Conservation (phyloP, 768 basidiomycete species). For the Pleurotus tuoliensis region DNA sequence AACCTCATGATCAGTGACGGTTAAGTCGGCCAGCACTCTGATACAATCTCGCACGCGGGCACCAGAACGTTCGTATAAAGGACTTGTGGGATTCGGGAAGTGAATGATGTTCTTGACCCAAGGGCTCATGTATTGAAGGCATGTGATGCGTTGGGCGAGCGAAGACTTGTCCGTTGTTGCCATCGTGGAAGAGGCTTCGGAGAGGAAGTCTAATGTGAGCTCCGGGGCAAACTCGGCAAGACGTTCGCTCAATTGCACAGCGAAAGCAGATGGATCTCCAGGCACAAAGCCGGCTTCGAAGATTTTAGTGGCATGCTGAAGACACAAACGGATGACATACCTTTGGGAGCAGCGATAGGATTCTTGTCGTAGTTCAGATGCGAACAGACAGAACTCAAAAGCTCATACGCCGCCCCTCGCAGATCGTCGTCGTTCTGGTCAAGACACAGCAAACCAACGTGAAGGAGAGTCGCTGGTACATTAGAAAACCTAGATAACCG, state of each 20-base stretch:
- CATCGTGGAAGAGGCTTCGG: slow-evolving; percentile 76
- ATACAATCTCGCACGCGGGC: slow-evolving; percentile 78
- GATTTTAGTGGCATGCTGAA: neutral
- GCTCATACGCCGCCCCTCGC: slow-evolving; percentile 74
- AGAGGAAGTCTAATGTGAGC: slow-evolving; percentile 82
- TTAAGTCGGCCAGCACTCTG: slow-evolving; percentile 73
- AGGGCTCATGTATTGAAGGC: slow-evolving; percentile 79
- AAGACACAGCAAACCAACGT: slow-evolving; percentile 79
- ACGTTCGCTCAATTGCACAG: slow-evolving; percentile 63
- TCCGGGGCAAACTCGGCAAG: slow-evolving; percentile 74
- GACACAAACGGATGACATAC: slow-evolving; percentile 30
- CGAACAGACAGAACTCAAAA: slow-evolving; percentile 71
- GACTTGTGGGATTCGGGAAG: slow-evolving; percentile 65
- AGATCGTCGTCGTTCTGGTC: slow-evolving; percentile 72
- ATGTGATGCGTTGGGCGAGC: slow-evolving; percentile 59
- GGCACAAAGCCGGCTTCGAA: slow-evolving; percentile 64
- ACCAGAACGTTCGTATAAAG: slow-evolving; percentile 69
- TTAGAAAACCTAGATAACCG: slow-evolving; percentile 78
- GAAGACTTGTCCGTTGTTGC: slow-evolving; percentile 38
- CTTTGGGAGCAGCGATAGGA: slow-evolving; percentile 66
- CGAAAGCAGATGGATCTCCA: slow-evolving; percentile 59
- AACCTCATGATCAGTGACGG: slow-evolving; percentile 71
- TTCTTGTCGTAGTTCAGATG: slow-evolving; percentile 76
- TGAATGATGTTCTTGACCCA: slow-evolving; percentile 81
- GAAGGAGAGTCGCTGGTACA: slow-evolving; percentile 82